Percentiles rank a stretch among this genome's conserved stretches.
Evolutionary conservation across 164 flowering plant species (phyloP).

Genomic region (Stephania japonica): DNA sequence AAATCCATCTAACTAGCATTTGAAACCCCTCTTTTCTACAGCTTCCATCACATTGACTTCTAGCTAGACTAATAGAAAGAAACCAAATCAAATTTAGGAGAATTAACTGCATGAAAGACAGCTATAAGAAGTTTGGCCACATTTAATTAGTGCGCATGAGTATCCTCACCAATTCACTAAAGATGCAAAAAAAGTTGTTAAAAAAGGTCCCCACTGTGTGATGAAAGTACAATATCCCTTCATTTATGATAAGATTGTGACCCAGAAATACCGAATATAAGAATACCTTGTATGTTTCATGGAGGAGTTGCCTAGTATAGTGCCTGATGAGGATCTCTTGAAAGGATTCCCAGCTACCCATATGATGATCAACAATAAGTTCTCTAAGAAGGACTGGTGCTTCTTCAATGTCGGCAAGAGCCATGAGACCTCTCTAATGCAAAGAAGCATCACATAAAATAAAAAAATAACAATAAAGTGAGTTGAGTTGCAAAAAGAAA

Average conservation of each 20-base stretch:
- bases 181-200: neutral
- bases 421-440: constrained; percentile 89
- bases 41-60: neutral
- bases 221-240: neutral
- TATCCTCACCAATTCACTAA: neutral
- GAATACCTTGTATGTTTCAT: constrained; percentile 92
- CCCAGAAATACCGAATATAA: neutral
- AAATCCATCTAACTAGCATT: neutral
- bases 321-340: constrained; percentile 74
- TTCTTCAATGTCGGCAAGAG: constrained; percentile 93
- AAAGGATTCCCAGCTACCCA: constrained; percentile 87
- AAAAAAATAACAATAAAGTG: neutral
- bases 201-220: neutral
- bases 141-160: neutral
- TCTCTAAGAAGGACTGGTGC: constrained; percentile 72
- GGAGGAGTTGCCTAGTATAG: constrained; percentile 72
- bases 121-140: neutral
- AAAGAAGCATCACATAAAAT: neutral
- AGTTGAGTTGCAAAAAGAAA: neutral
- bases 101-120: neutral
- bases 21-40: neutral
- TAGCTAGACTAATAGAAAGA: neutral
- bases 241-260: neutral
- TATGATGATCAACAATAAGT: constrained; percentile 64
- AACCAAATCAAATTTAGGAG: neutral